Conservation (phyloP, 148 eudicot species). For the Amaranthus palmeri region DNA sequence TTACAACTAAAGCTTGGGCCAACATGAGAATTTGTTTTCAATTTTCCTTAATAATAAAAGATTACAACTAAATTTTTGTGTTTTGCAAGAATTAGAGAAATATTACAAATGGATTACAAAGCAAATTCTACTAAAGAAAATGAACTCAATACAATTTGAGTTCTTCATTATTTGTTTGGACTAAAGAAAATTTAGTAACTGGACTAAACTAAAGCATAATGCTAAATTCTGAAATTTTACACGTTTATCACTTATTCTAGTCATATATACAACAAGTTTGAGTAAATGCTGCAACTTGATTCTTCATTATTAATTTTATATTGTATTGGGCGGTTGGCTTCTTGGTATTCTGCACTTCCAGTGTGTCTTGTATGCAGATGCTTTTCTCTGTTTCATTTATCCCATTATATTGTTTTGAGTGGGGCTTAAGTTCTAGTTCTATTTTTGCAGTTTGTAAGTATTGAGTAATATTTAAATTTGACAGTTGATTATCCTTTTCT, state of each 20-base stretch:
- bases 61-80: too few relatives aligned
- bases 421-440: neutral
- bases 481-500: neutral
- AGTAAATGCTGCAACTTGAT: neutral
- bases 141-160: too few relatives aligned
- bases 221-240: neutral
- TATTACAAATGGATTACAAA: too few relatives aligned
- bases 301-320: neutral
- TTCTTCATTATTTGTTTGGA: neutral
- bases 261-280: neutral
- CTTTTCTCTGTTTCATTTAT: neutral
- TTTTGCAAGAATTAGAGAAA: too few relatives aligned
- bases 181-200: neutral
- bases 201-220: neutral
- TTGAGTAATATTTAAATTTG: neutral
- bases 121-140: too few relatives aligned
- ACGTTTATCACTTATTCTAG: neutral
- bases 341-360: neutral
- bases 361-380: neutral
- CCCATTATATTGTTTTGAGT: constrained; percentile 1
- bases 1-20: too few relatives aligned
- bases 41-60: too few relatives aligned
- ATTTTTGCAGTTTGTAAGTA: neutral
- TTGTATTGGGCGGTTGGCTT: neutral
- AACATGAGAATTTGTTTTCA: too few relatives aligned